Evolutionary conservation across 768 basidiomycete genomes (phyloP), one percentile per base, ranked within the genome.

Genomic region (Macrolepiota dolichaula): DNA sequence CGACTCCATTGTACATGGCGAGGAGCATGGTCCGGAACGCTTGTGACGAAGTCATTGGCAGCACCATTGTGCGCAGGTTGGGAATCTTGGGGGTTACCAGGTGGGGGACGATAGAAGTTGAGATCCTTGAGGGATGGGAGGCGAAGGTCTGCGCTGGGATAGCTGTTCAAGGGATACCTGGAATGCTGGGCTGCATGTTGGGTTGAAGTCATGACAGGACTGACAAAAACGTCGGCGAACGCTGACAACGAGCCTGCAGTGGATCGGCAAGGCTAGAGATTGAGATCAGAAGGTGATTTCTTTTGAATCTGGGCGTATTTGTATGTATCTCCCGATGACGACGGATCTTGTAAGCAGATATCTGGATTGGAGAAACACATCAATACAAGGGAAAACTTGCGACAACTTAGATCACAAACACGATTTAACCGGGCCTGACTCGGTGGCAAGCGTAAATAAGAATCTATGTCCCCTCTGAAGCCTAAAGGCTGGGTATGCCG

Each of bases 61-160:
- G 59, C 22, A 27, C 25, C 59, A 19, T 55, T 61, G 38, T 51
- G 57, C 1, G 57, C 4, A 1, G 49, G 49, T n/a, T 40, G n/a
- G 11, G 64, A 62, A 52, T 77, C 74, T 62, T 76, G 75, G 25
- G 67, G 55, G n/a, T 65, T 66, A 13, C 72, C 69, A 29, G 71
- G 68, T 44, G 70, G 70, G 1, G 69, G 68, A 19, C 57, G 73
- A 64, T 35, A 73, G 72, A 91, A 89, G 70, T 88, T 86, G 69
- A 91, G 79, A 69, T 88, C 87, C 75, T 84, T 89, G 70, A 91
- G 80, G 19, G 88, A 88, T 0, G 89, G 89, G 4, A 89, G 80
- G 40, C 86, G 85, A 66, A 85, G 72, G 60, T 79, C 75, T 61
- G 73, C 78, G 68, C 79, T 73, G 56, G 76, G 71, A 64, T 73